phyloP scores from a whole-genome alignment of 1,139 yeast genomes.

The Eremothecium gossypii region DNA sequence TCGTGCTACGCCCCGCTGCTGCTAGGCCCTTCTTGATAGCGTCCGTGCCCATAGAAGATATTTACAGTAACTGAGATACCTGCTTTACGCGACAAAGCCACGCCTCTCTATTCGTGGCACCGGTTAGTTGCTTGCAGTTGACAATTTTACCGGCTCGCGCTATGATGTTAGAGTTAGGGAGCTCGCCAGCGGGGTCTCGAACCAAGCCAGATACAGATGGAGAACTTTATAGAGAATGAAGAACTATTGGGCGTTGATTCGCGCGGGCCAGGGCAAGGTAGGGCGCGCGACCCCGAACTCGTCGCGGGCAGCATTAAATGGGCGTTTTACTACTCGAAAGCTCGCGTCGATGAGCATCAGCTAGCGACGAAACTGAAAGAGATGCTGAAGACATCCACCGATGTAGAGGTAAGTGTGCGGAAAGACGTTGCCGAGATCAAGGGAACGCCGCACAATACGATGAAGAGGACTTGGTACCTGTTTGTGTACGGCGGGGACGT shows the following conservation, averaged over 20 bases:
- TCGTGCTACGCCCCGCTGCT: conserved; percentile 29
- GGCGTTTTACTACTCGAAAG: conserved; percentile 1
- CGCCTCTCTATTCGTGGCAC: no score
- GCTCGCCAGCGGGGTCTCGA: no score
- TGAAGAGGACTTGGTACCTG: neutral
- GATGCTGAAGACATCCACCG: neutral
- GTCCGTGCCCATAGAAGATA: neutral
- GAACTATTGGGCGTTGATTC: no score
- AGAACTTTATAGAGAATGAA: neutral
- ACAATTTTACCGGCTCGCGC: no score
- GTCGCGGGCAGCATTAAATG: neutral
- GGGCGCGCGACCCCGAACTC: no score
- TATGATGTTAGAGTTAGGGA: no score
- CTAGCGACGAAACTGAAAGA: neutral
- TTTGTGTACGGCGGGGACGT: neutral
- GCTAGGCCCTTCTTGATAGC: conserved; percentile 36
- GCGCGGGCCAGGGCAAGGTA: no score
- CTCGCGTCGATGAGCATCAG: neutral
- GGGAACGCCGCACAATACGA: neutral
- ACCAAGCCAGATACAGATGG: neutral
- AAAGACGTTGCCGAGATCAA: neutral
- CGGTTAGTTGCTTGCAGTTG: no score
- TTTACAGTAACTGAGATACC: neutral
- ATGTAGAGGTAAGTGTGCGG: neutral
- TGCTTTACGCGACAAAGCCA: no score